Evolutionary conservation across 371 early-diverging fungal genomes (phyloP).

Genomic region (Actinomortierella wolfii): DNA sequence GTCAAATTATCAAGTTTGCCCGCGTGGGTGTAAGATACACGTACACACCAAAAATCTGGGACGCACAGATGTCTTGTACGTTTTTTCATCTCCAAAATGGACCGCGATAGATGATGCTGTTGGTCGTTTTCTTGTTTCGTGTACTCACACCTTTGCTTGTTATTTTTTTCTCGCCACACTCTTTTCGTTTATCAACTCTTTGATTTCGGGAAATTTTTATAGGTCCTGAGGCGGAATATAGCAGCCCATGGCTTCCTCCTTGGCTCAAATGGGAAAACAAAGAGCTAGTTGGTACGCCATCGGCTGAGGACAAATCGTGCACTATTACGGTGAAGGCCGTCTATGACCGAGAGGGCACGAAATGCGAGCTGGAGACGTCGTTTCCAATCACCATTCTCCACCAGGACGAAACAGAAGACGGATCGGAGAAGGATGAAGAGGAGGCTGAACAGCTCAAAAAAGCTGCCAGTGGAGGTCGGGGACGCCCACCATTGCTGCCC

Average conservation of each 20-base stretch:
- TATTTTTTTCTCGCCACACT: background rate
- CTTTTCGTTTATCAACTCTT: background rate
- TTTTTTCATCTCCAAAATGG: too few relatives aligned
- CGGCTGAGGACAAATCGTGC: constrained; percentile 49
- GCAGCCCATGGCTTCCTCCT: constrained; percentile 63
- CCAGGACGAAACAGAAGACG: constrained; percentile 6
- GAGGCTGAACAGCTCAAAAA: too few relatives aligned
- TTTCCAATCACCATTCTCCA: constrained; percentile 33
- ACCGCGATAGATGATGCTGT: too few relatives aligned
- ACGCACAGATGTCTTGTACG: constrained; percentile 65
- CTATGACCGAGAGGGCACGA: constrained; percentile 60
- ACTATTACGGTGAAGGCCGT: constrained; percentile 58
- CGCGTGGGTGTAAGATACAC: constrained; percentile 57
- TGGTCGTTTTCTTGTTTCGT: background rate
- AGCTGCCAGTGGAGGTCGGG: too few relatives aligned
- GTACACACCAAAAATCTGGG: constrained; percentile 67
- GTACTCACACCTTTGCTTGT: background rate
- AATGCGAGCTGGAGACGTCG: constrained; percentile 49
- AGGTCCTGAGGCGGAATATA: constrained; percentile 66
- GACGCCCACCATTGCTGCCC: too few relatives aligned
- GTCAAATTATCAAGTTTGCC: constrained; percentile 57
- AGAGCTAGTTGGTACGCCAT: constrained; percentile 60
- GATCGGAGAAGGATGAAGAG: too few relatives aligned
- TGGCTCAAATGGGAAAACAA: constrained; percentile 73
- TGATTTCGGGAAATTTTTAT: background rate